phyloP scores from a whole-genome alignment of 179 eudicot genomes.

The Nepenthes alata region DNA sequence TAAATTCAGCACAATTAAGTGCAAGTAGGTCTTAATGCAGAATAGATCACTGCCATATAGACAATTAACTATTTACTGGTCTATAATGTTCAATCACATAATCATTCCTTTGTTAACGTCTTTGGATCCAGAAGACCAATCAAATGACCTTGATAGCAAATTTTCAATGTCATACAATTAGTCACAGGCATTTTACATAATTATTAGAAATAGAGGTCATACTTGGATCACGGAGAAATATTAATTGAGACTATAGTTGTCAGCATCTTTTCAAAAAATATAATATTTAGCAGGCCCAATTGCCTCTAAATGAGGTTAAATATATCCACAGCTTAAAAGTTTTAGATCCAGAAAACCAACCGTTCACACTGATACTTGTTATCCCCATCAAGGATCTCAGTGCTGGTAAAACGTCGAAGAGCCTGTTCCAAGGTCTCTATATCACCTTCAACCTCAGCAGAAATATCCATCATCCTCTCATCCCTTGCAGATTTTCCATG shows the following conservation, averaged over 20 bases:
- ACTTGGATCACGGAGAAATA: not conserved
- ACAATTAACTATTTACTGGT: too few relatives aligned
- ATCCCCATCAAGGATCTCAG: conserved; percentile 79
- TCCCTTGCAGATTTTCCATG: conserved; percentile 56
- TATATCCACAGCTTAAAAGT: not conserved
- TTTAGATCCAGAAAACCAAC: conserved; percentile 22
- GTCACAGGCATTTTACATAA: too few relatives aligned
- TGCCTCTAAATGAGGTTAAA: not conserved
- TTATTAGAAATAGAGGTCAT: not conserved
- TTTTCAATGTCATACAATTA: too few relatives aligned
- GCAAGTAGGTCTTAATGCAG: too few relatives aligned
- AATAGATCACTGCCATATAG: too few relatives aligned
- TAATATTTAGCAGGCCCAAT: not conserved
- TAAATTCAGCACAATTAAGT: too few relatives aligned
- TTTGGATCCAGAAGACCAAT: too few relatives aligned
- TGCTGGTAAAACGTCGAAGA: conserved; percentile 42
- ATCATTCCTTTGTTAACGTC: too few relatives aligned
- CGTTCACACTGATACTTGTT: conserved; percentile 82
- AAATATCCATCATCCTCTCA: conserved; percentile 88
- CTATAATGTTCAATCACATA: too few relatives aligned
- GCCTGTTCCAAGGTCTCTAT: conserved; percentile 78
- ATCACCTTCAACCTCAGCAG: conserved; percentile 79
- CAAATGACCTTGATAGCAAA: too few relatives aligned
- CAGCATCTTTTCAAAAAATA: not conserved
- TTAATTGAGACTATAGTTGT: not conserved